Conservation (phyloP, 2,329 filamentous ascomycete genomes). For the Trichoderma aggressivum region DNA sequence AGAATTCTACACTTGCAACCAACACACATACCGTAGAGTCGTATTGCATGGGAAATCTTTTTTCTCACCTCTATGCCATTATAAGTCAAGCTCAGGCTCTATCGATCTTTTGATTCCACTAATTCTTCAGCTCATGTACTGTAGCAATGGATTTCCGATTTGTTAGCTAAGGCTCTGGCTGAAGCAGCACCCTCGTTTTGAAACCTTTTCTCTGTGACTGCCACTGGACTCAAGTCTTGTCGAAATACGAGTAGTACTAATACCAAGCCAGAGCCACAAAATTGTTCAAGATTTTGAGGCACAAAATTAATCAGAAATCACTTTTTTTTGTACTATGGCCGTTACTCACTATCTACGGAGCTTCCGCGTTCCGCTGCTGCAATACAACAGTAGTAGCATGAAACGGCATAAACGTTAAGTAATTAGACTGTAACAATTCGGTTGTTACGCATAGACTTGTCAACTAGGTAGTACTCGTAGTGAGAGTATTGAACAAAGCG, state of each 20-base stretch:
- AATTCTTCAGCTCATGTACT: not conserved
- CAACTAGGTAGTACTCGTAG: not conserved
- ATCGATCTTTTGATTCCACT: not conserved
- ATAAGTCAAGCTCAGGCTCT: not conserved
- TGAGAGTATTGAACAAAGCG: not conserved
- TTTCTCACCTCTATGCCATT: not conserved
- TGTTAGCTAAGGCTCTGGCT: not conserved
- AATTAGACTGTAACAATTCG: not conserved
- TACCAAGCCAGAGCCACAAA: not conserved
- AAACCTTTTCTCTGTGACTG: not conserved
- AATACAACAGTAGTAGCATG: not conserved
- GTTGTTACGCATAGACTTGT: not conserved
- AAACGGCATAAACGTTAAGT: not conserved
- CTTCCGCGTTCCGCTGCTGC: not conserved
- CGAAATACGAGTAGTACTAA: too few relatives aligned
- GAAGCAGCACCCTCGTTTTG: not conserved
- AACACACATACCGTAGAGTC: not conserved
- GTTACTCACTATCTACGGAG: not conserved
- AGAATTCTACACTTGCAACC: not conserved
- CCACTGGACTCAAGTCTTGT: not conserved
- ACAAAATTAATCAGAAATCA: not conserved
- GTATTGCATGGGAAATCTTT: not conserved
- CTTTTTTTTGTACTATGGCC: not conserved
- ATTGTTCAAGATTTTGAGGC: not conserved
- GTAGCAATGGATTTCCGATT: not conserved